Base-by-base conservation (phyloP, 1,284 basidiomycete species). In the Tetrapyrgos nigripes region DNA sequence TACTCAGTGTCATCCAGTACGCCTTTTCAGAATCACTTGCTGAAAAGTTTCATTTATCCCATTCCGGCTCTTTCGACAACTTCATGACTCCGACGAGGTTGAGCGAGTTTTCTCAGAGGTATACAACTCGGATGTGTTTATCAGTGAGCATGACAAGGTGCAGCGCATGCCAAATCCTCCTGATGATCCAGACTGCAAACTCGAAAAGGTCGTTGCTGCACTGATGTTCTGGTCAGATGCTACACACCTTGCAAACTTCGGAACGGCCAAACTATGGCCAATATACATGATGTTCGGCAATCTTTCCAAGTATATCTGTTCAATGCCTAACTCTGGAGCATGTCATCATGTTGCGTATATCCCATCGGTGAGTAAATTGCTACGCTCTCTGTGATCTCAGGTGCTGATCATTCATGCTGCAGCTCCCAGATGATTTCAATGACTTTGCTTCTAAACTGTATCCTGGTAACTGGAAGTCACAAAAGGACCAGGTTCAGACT, bases 221-320 rank as follows among this genome's bases (percentile, higher is more conserved):
- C 55, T 75, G n/a, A 72, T 73, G 68, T 48, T 69, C 3, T 74
- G 70, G 66, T 77, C 74, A 0, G 70, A 77, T 53, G 63, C 66
- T 0, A 76, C 71, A 0, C 71, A 73, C 37, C 62, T 76, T 2
- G 63, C 72, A 2, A 64, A 66, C 9, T 77, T 77, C 49, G 70
- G 75, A 0, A 68, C 62, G 13, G 68, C 73, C 0, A 63, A 64
- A 0, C 43, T 76, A 0, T 76, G 73, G 75, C 75, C 72, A 4
- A 57, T 76, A 0, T 78, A 78, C 28, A 14, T 71, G 19, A 67
- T 68, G 14, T 64, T 75, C 35, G 70, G 72, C 0, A 76, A 76
- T 53, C 62, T 70, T 0, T 72, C 69, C 0, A 78, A 78, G 46
- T 75, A 75, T 46, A 55, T 62, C 3, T 47, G 56, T 2, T 49